Evolutionary conservation across 805 yeast genomes (phyloP), one percentile per base, ranked within the genome.

Genomic region (Brettanomyces bruxellensis): DNA sequence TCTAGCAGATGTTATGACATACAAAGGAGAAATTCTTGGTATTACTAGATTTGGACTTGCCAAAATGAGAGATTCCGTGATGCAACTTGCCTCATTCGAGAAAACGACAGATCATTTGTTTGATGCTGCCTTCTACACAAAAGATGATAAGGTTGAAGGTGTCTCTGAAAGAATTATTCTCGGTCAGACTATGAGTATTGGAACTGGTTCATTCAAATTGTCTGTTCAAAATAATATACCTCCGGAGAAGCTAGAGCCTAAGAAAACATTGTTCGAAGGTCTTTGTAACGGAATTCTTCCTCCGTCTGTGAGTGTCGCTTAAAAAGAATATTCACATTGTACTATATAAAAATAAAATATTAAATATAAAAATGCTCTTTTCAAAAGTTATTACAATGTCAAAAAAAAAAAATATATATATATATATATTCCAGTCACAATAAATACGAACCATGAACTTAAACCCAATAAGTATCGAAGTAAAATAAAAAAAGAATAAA

Each of bases 111-210:
- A 93, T 64, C 99, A 93, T 68, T 74, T 93, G 64, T 93, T 93
- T 58, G 99, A 93, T 65, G 99, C 99, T 2, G 90, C 98, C 0
- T 93, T 91, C 73, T 93, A 83, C 67, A 91, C 90, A 96, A 93
- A 93, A 75, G 83, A 82, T 23, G 99, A 93, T 66, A 76, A 81
- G 55, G 86, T 93, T 47, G 98, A 93, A 66, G 99, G 99, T 69
- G 99, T 93, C 14, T 85, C 95, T 25, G 99, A 93, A 66, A 86
- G 98, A 70, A 93, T 93, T 57, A 95, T 93, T 57, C 73, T 93
- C 52, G 99, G 99, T 39, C 98, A 93, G 71, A 89, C 97, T 46
- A 91, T 93, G 97, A 78, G 84, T 44, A 83, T 93, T 54, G 99
- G 99, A 62, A 93, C 99, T 1, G 99, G 99, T 54, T 83, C 98